Base-by-base conservation (phyloP, 805 yeast species). In the Zygosaccharomyces bailii region DNA sequence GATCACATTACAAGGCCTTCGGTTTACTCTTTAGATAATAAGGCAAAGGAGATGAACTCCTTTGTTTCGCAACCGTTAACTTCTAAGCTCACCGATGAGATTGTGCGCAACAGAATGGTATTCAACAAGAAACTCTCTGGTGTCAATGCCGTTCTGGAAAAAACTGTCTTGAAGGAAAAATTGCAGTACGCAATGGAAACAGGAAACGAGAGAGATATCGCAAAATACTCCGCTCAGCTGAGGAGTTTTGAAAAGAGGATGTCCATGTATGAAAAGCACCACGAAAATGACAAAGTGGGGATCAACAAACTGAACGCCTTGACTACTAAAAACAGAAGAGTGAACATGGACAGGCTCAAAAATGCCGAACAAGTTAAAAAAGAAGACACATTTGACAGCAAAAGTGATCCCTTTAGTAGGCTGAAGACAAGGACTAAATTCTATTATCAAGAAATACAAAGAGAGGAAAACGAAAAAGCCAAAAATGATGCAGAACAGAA, bases 341-440 rank as follows among this genome's bases (percentile, higher is more conserved):
- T 84, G 51, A 91, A 91, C 65, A 82, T 81, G 61, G 80, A 80
- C 41, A 78, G 78, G 38, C 79, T 89, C 54, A 81, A 95, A 59
- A 75, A 76, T 56, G 96, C 96, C 0, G 97, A 90, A 62, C 66
- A 80, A 39, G 72, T 72, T 54, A 79, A 84, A 38, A 74, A 76
- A 16, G 59, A 65, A 52, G 56, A 64, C 61, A 39, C 48, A 48
- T 60, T 55, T 42, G 67, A 67, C 45, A 72, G 78, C 5, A 63
- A 61, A 43, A 78, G 74, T 55, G 86, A 93, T 68, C 98, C 99
- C 17, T 93, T 93, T 66, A 79, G 85, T 53, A 80, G 98, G 63
- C 76, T 93, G 60, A 84, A 86, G 62, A 91, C 98, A 1, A 84
- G 81, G 49, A 86, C 97, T 1, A 79, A 86, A 57, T 79, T 87